Percentiles rank a stretch among this genome's conserved stretches.
phyloP scores from a whole-genome alignment of 805 yeast genomes.

The Priceomyces medius region DNA sequence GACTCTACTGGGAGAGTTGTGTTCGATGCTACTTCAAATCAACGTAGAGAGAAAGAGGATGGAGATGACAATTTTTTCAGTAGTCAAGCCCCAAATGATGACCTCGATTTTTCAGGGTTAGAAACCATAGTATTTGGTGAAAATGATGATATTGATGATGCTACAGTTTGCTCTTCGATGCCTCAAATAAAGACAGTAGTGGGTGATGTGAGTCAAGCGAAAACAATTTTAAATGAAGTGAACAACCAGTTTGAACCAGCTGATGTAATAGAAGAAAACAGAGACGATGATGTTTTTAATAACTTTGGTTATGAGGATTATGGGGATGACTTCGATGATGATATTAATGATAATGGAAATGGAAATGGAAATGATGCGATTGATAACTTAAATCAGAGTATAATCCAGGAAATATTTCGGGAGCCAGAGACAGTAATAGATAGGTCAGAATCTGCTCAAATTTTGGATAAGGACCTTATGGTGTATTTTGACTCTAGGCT shows the following conservation, averaged over 20 bases:
- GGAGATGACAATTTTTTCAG: conserved; percentile 9
- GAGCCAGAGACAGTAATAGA: conserved; percentile 1
- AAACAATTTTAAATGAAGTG: conserved; percentile 38
- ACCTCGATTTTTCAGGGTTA: conserved; percentile 16
- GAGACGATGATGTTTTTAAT: conserved; percentile 6
- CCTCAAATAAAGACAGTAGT: conserved; percentile 57
- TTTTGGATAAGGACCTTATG: conserved; percentile 59
- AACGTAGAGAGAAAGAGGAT: conserved; percentile 7
- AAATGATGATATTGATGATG: conserved; percentile 21
- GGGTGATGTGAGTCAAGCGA: conserved; percentile 54
- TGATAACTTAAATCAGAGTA: conserved; percentile 8
- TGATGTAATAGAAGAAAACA: conserved; percentile 11
- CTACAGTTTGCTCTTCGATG: conserved; percentile 70
- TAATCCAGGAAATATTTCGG: conserved; percentile 5
- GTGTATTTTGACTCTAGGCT: conserved; percentile 78
- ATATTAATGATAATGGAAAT: conserved; percentile 22
- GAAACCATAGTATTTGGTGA: neutral
- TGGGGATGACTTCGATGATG: conserved; percentile 20
- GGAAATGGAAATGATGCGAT: conserved; percentile 12
- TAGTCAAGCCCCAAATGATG: conserved; percentile 1
- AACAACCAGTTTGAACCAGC: conserved; percentile 31
- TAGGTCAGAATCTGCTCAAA: conserved; percentile 4
- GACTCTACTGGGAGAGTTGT: conserved; percentile 24
- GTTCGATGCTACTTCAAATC: conserved; percentile 13
- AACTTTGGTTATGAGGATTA: conserved; percentile 25